Evolutionary conservation across 2,329 filamentous ascomycete genomes (phyloP).

Genomic region (Diaporthe sp.): DNA sequence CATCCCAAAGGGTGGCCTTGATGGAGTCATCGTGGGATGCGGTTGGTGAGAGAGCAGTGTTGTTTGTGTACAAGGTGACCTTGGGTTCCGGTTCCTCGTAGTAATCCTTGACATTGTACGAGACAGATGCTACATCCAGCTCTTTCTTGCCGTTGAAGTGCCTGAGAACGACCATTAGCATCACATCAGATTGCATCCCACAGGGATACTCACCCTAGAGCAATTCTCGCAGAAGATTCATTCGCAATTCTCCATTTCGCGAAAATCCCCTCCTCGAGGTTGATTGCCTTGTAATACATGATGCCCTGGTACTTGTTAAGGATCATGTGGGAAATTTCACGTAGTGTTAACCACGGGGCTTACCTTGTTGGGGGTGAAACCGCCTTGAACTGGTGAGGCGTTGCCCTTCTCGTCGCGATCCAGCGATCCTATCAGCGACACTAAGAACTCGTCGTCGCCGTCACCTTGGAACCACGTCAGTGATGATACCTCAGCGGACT

Average conservation of each 20-base stretch:
- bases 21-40: background rate
- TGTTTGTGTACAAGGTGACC: background rate
- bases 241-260: background rate
- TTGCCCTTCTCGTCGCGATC: background rate
- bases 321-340: background rate
- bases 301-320: background rate
- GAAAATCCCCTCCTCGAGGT: background rate
- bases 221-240: background rate
- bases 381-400: background rate
- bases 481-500: background rate
- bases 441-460: conserved; percentile 2
- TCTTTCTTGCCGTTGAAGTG: background rate
- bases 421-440: background rate
- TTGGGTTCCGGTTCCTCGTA: background rate
- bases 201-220: background rate
- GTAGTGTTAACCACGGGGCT: background rate
- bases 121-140: background rate
- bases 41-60: background rate
- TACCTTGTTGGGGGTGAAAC: background rate
- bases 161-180: background rate
- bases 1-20: background rate
- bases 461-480: background rate
- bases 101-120: background rate
- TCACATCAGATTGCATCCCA: background rate
- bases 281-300: background rate